These are phyloP conservation scores for Cryptococcus sp. DNA, from an alignment of 1,284 basidiomycete species.

Conservation along the genomic window DNA sequence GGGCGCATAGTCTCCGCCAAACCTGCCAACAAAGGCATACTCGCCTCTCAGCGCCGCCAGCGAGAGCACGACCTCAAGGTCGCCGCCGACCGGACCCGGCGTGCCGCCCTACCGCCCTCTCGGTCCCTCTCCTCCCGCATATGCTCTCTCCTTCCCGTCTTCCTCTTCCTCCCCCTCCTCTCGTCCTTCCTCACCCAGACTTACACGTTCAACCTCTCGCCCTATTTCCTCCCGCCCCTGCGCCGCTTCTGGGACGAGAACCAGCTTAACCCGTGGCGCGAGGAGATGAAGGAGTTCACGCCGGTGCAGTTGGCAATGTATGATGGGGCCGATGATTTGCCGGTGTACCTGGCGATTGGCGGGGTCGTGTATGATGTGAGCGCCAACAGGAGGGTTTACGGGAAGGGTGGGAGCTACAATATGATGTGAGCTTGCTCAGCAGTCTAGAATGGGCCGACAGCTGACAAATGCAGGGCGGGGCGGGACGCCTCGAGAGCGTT, in stretches of 20 bases:
- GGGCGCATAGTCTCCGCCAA: slow-evolving; percentile 61
- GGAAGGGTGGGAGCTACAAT: slow-evolving; percentile 80
- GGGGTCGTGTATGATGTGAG: slow-evolving; percentile 92
- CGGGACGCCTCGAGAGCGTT: slow-evolving; percentile 83
- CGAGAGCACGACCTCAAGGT: slow-evolving; percentile 27
- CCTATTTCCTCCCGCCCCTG: slow-evolving; percentile 19
- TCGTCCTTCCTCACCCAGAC: slow-evolving; percentile 38
- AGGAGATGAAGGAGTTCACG: slow-evolving; percentile 19
- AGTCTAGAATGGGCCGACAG: background rate
- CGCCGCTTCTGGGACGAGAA: slow-evolving; percentile 19
- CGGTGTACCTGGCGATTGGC: slow-evolving; percentile 85
- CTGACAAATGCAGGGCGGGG: slow-evolving; percentile 62
- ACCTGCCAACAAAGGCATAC: slow-evolving; percentile 56
- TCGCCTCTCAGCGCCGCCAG: slow-evolving; percentile 31
- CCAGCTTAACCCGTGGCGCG: slow-evolving; percentile 18
- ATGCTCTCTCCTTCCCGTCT: slow-evolving; percentile 22
- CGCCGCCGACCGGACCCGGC: slow-evolving; percentile 6
- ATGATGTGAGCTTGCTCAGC: slow-evolving; percentile 59
- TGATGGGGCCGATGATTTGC: slow-evolving; percentile 68
- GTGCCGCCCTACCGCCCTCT: background rate
- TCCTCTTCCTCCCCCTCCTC: slow-evolving; percentile 41
- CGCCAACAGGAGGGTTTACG: slow-evolving; percentile 71
- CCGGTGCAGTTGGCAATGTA: slow-evolving; percentile 60
- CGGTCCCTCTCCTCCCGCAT: slow-evolving; percentile 7
- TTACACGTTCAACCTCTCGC: slow-evolving; percentile 31